A percentile compares a stretch with the other conserved stretches of the same genome.
Conservation (phyloP, 495 filamentous ascomycete species). For the Chaetomium cochliodes region DNA sequence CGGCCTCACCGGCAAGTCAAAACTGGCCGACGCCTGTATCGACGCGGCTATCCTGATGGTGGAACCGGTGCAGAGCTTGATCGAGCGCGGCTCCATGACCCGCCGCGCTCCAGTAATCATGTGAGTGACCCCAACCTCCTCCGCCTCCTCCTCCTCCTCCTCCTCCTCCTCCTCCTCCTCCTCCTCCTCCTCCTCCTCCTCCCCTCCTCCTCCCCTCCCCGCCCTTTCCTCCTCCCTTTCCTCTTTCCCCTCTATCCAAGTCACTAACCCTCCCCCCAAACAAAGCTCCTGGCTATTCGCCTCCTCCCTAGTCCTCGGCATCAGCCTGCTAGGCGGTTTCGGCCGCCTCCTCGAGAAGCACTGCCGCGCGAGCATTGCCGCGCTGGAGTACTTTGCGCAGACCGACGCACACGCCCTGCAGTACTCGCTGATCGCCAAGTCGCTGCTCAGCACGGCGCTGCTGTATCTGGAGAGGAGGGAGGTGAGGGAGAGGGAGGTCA, state of each 20-base stretch:
- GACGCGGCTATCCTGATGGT: conserved; percentile 50
- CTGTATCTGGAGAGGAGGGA: conserved; percentile 43
- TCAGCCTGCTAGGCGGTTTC: conserved; percentile 45
- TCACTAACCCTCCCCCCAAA: no score
- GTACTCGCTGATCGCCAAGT: conserved; percentile 48
- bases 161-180: no score
- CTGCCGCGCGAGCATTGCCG: conserved; percentile 39
- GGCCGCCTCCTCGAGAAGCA: conserved; percentile 48
- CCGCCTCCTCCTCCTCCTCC: not conserved
- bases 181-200: no score
- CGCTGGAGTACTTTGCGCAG: conserved; percentile 45
- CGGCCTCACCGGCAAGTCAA: conserved; percentile 35
- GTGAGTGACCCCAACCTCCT: conserved; percentile 30
- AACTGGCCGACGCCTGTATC: conserved; percentile 49
- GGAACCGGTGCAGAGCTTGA: conserved; percentile 38
- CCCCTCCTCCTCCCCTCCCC: no score
- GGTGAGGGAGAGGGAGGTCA: conserved; percentile 38
- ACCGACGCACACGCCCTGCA: conserved; percentile 46
- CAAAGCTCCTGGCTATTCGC: conserved; percentile 52
- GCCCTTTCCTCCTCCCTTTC: no score
- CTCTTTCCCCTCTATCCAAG: conserved; percentile 14
- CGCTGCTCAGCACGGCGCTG: conserved; percentile 41
- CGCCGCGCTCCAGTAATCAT: conserved; percentile 44
- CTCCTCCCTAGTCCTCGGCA: conserved; percentile 46
- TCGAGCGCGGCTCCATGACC: conserved; percentile 35